phyloP scores from a whole-genome alignment of 345 rosid species.

The Syzygium grande region DNA sequence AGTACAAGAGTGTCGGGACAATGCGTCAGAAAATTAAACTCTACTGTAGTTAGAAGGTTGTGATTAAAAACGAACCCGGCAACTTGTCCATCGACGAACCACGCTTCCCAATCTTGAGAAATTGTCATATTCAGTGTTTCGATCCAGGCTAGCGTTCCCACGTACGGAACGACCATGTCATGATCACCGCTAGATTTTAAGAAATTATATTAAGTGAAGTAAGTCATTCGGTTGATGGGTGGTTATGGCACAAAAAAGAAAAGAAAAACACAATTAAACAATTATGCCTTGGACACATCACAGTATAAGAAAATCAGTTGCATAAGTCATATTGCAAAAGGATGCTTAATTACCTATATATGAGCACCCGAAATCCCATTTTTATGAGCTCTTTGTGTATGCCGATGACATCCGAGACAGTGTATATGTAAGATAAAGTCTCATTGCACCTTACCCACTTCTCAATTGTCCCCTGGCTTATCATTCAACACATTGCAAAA shows the following conservation, averaged over 20 bases:
- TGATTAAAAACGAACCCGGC: not conserved
- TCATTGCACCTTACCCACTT: not conserved
- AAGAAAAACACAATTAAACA: not conserved
- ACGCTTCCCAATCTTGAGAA: not conserved
- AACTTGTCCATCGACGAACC: not conserved
- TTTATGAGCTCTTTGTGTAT: not conserved
- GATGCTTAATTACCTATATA: not conserved
- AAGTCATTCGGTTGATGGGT: not conserved
- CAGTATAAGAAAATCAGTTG: not conserved
- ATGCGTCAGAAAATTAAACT: not conserved
- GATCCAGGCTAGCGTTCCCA: not conserved
- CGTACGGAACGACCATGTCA: not conserved
- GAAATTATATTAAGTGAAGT: not conserved
- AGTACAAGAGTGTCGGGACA: not conserved
- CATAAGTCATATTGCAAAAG: not conserved
- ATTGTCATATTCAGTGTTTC: not conserved
- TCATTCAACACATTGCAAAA: not conserved
- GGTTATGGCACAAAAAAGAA: rapidly evolving
- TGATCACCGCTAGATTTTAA: not conserved
- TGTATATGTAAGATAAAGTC: not conserved
- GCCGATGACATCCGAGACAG: not conserved
- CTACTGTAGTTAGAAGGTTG: not conserved
- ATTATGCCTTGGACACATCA: not conserved
- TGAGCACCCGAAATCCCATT: not conserved
- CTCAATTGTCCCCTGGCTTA: not conserved